phyloP scores from a whole-genome alignment of 495 filamentous ascomycete species.

The Clavariopsis aquatica region DNA sequence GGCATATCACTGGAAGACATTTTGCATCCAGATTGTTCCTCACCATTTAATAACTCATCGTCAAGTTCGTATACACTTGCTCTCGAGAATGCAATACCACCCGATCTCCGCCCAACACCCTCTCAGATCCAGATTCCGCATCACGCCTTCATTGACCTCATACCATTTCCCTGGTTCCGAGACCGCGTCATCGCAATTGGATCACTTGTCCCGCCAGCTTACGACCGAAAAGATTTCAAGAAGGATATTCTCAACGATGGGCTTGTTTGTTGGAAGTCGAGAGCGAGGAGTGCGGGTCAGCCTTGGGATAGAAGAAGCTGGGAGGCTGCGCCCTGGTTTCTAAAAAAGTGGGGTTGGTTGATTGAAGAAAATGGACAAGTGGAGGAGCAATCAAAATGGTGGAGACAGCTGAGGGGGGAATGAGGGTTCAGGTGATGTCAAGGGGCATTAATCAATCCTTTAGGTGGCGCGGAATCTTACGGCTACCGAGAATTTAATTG shows the following conservation, averaged over 20 bases:
- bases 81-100: not conserved
- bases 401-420: conserved; percentile 11
- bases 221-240: conserved; percentile 12
- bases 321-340: conserved; percentile 25
- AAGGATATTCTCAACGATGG: conserved; percentile 15
- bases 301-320: conserved; percentile 27
- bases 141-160: conserved; percentile 20
- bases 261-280: conserved; percentile 18
- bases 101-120: conserved; percentile 20
- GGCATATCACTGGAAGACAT: conserved; percentile 8
- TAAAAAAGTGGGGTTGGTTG: conserved; percentile 23
- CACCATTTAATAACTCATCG: not conserved
- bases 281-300: conserved; percentile 5
- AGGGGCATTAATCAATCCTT: too few relatives aligned
- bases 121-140: conserved; percentile 6
- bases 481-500: too few relatives aligned
- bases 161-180: conserved; percentile 20
- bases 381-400: conserved; percentile 22
- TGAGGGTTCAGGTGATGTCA: too few relatives aligned
- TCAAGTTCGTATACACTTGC: not conserved
- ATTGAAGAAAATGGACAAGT: conserved; percentile 16
- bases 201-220: conserved; percentile 3
- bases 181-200: conserved; percentile 11
- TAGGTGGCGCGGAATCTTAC: too few relatives aligned
- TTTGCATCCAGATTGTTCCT: not conserved